phyloP scores from a whole-genome alignment of 2,329 filamentous ascomycete species.

The Pseudocercospora fuligena region DNA sequence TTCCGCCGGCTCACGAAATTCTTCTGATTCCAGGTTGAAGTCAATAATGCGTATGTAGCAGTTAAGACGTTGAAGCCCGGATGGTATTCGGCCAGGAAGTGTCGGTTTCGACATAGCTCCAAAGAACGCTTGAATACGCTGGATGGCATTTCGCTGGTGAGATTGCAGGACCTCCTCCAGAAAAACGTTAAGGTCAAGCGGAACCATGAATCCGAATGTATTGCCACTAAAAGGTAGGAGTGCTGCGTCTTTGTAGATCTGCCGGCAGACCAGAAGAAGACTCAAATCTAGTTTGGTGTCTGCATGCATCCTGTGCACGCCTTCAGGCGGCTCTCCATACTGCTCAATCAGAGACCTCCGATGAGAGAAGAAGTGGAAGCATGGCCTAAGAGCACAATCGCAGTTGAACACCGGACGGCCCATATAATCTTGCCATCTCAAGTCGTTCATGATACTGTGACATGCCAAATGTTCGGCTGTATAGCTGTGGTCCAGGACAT shows the following conservation, averaged over 20 bases:
- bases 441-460: conserved; percentile 21
- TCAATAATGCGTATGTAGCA: conserved; percentile 18
- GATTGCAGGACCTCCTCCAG: conserved; percentile 17
- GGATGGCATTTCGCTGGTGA: conserved; percentile 16
- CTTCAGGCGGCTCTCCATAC: conserved; percentile 20
- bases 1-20: conserved; percentile 7
- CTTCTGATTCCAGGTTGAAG: conserved; percentile 3
- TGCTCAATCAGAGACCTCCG: conserved; percentile 20
- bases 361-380: conserved; percentile 23
- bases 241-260: conserved; percentile 24
- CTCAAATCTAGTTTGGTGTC: conserved; percentile 20
- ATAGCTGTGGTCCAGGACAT: conserved; percentile 5
- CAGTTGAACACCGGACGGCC: conserved; percentile 13
- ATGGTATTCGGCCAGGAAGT: conserved; percentile 12
- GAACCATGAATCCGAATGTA: conserved; percentile 22
- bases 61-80: conserved; percentile 15
- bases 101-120: conserved; percentile 20
- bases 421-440: conserved; percentile 23
- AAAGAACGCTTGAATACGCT: conserved; percentile 19
- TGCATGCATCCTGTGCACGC: conserved; percentile 16
- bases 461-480: conserved; percentile 12
- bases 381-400: conserved; percentile 20
- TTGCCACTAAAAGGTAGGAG: conserved; percentile 22
- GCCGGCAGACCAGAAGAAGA: conserved; percentile 18
- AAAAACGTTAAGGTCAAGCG: conserved; percentile 22